Conservation (phyloP, 2,329 filamentous ascomycete species). For the Diaporthe eres region DNA sequence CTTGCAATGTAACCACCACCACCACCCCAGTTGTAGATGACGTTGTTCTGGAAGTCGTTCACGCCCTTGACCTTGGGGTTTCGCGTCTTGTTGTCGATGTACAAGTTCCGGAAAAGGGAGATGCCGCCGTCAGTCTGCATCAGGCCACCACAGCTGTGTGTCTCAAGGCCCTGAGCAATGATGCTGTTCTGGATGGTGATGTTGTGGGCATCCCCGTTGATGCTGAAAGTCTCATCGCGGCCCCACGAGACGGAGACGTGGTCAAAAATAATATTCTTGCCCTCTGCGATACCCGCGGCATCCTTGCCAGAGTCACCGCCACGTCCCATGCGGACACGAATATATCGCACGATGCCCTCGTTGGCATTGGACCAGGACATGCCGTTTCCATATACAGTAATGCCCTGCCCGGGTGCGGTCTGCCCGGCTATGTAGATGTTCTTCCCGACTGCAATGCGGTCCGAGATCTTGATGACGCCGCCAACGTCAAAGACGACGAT, state of each 20-base stretch:
- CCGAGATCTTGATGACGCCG: slow-evolving; percentile 63
- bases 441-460: slow-evolving; percentile 61
- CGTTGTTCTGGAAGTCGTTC: slow-evolving; percentile 66
- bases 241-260: slow-evolving; percentile 68
- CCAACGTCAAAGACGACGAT: slow-evolving; percentile 65
- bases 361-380: slow-evolving; percentile 66
- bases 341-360: slow-evolving; percentile 68
- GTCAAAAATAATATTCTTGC: slow-evolving; percentile 69
- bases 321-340: slow-evolving; percentile 68
- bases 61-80: slow-evolving; percentile 71
- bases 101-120: slow-evolving; percentile 67
- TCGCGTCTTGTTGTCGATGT: slow-evolving; percentile 70
- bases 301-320: slow-evolving; percentile 66
- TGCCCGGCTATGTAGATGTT: slow-evolving; percentile 65
- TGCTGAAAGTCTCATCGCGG: slow-evolving; percentile 69
- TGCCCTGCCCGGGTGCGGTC: slow-evolving; percentile 62
- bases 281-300: slow-evolving; percentile 66
- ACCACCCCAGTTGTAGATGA: slow-evolving; percentile 69
- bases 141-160: slow-evolving; percentile 66
- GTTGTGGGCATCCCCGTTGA: slow-evolving; percentile 62
- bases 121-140: slow-evolving; percentile 65
- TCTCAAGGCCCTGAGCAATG: slow-evolving; percentile 67
- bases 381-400: slow-evolving; percentile 69
- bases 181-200: slow-evolving; percentile 67
- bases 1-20: slow-evolving; percentile 69